Evolutionary conservation across 2,329 filamentous ascomycete genomes (phyloP).

Genomic region (Fusarium citri): DNA sequence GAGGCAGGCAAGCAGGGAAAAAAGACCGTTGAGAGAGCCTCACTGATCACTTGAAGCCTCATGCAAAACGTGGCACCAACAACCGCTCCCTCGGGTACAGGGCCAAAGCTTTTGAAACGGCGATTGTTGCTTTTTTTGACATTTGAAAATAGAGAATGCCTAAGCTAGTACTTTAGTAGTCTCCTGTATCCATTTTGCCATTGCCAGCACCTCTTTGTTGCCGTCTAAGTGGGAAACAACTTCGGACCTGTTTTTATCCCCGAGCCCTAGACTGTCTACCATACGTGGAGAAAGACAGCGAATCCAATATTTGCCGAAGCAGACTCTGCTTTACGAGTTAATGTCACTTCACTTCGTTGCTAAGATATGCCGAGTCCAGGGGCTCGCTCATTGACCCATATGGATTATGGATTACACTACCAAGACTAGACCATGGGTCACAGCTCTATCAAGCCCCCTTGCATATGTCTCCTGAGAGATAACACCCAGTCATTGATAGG

Average conservation of each 20-base stretch:
- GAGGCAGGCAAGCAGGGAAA: not conserved
- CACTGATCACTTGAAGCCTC: slow-evolving; percentile 23
- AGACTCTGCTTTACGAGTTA: slow-evolving; percentile 13
- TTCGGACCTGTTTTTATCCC: slow-evolving; percentile 13
- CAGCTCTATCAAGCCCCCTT: slow-evolving; percentile 23
- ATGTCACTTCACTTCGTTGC: slow-evolving; percentile 33
- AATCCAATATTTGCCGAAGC: slow-evolving; percentile 28
- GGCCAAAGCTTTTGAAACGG: slow-evolving; percentile 10
- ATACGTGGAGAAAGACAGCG: slow-evolving; percentile 17
- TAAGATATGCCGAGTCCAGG: slow-evolving; percentile 26
- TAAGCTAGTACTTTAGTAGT: not conserved
- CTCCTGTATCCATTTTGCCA: not conserved
- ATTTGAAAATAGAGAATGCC: slow-evolving; percentile 2
- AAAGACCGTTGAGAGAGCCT: slow-evolving; percentile 34
- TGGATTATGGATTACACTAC: slow-evolving; percentile 5
- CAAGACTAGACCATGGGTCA: not conserved
- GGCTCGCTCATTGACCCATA: slow-evolving; percentile 13
- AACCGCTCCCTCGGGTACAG: slow-evolving; percentile 31
- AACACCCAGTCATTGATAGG: slow-evolving; percentile 28
- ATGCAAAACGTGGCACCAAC: slow-evolving; percentile 39
- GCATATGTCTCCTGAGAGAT: slow-evolving; percentile 14
- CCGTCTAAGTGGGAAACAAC: slow-evolving; percentile 2
- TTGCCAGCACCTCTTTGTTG: not conserved
- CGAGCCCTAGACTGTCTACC: not conserved
- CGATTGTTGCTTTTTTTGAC: slow-evolving; percentile 5